phyloP scores from a whole-genome alignment of 1,284 basidiomycete genomes.

The Trichosporon ovoides region DNA sequence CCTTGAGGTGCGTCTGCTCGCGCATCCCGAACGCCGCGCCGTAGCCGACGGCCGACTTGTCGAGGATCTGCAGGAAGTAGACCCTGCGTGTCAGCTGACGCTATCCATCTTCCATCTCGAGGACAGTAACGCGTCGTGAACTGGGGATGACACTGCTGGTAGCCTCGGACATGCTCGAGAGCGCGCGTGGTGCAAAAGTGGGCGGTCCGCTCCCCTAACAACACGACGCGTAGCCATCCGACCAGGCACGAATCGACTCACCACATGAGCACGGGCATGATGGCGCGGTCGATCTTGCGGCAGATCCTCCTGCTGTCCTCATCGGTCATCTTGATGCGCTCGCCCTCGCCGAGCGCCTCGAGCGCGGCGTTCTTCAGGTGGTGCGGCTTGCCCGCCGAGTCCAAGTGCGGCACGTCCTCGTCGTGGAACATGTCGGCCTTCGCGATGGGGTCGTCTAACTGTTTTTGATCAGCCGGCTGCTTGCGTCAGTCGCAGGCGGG shows the following conservation, averaged over 20 bases:
- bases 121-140: no score
- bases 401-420: constrained; percentile 53
- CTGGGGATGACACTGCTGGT: no score
- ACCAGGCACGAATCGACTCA: background rate
- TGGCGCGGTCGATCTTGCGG: constrained; percentile 31
- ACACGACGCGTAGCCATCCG: background rate
- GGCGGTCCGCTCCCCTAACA: no score
- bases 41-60: constrained; percentile 34
- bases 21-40: constrained; percentile 23
- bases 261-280: constrained; percentile 37
- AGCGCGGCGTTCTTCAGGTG: constrained; percentile 53
- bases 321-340: constrained; percentile 27
- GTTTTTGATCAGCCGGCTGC: background rate
- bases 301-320: constrained; percentile 28
- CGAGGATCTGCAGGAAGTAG: constrained; percentile 43
- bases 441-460: constrained; percentile 4
- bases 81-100: constrained; percentile 21
- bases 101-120: no score
- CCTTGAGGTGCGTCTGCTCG: constrained; percentile 26
- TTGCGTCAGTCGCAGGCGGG: background rate
- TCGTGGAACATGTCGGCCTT: constrained; percentile 65
- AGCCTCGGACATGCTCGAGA: no score
- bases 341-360: constrained; percentile 50
- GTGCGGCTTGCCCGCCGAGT: constrained; percentile 51
- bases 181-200: no score